phyloP scores from a whole-genome alignment of 2,329 filamentous ascomycete genomes.

The Trichophaea hybrida region DNA sequence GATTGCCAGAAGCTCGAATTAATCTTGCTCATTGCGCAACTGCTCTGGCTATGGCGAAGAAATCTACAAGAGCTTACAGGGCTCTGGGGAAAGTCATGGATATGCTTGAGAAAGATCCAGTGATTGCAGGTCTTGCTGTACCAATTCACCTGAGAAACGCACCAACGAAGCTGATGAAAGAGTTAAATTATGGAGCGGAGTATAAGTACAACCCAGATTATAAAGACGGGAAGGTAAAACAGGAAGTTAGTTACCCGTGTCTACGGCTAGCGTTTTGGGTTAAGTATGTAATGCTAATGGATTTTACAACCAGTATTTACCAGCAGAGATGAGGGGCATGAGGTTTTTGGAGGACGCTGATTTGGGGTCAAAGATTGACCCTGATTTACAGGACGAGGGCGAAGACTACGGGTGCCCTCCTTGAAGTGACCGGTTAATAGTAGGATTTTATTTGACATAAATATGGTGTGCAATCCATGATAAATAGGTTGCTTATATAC shows the following conservation, averaged over 20 bases:
- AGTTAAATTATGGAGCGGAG: slow-evolving; percentile 73
- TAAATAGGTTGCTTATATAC: neutral
- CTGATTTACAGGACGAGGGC: slow-evolving; percentile 37
- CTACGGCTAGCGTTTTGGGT: neutral
- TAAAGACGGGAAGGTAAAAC: slow-evolving; percentile 60
- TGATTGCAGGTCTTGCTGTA: slow-evolving; percentile 64
- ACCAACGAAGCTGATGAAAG: slow-evolving; percentile 82
- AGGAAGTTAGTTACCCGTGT: slow-evolving; percentile 39
- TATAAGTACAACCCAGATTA: slow-evolving; percentile 98
- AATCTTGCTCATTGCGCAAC: slow-evolving; percentile 77
- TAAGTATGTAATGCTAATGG: neutral
- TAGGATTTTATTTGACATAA: no score
- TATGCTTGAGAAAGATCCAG: slow-evolving; percentile 60
- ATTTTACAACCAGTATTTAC: slow-evolving; percentile 47
- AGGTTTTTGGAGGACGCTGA: slow-evolving; percentile 67
- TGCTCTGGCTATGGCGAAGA: slow-evolving; percentile 64
- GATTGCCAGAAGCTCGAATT: slow-evolving; percentile 88
- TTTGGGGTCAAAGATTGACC: slow-evolving; percentile 64
- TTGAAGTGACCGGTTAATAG: no score
- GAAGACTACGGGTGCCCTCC: neutral
- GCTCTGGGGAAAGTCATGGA: slow-evolving; percentile 66
- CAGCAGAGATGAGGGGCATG: slow-evolving; percentile 54
- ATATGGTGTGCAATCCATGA: no score
- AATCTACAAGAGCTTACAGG: slow-evolving; percentile 76
- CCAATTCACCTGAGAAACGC: slow-evolving; percentile 84